These are phyloP conservation scores for Colletotrichum incanum DNA, from an alignment of 2,329 filamentous ascomycete genomes.

Conservation along the genomic window DNA sequence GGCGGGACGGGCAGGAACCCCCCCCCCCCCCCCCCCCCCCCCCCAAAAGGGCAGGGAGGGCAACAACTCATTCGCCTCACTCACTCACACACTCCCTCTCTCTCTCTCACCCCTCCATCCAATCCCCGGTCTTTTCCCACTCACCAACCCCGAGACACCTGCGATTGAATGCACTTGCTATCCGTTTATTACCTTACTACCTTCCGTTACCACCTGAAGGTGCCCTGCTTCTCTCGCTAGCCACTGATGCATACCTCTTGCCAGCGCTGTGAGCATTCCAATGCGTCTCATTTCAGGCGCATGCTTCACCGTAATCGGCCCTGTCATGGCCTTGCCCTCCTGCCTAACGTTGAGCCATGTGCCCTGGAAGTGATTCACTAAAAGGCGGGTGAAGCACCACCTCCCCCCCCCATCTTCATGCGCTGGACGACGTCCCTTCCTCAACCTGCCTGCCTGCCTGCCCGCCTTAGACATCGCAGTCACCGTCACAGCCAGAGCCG, in stretches of 20 bases:
- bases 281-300: not conserved
- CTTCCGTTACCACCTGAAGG: not conserved
- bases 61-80: constrained; percentile 1
- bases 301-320: constrained; percentile 13
- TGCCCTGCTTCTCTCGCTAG: not conserved
- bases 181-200: not conserved
- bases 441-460: not conserved
- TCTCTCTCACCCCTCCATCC: not conserved
- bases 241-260: not conserved
- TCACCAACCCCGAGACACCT: not conserved
- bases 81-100: not conserved
- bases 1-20: not conserved
- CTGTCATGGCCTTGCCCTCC: not conserved
- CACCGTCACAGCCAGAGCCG: constrained; percentile 3
- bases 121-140: not conserved
- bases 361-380: constrained; percentile 12
- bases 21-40: not conserved
- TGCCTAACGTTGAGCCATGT: not conserved
- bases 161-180: constrained; percentile 5
- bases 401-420: not conserved
- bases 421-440: not conserved
- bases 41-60: constrained; percentile 2
- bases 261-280: not conserved
- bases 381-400: not conserved
- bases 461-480: constrained; percentile 15